Percentiles rank a stretch among this genome's conserved stretches.
Conservation (phyloP, 2,329 filamentous ascomycete genomes). For the Fusarium sp. region DNA sequence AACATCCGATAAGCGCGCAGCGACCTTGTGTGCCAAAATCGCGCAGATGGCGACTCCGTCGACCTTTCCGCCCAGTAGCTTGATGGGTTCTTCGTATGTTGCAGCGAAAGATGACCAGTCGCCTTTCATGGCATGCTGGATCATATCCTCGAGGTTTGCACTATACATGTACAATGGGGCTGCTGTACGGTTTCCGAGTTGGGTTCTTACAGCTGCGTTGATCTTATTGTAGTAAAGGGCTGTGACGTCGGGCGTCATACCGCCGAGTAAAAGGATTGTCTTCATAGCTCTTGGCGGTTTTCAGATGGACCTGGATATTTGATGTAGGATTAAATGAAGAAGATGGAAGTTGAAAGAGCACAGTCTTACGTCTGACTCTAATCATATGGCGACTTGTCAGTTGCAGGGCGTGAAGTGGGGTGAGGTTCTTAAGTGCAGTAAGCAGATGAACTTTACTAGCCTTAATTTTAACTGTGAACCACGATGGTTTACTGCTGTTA, state of each 20-base stretch:
- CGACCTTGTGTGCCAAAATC: constrained; percentile 8
- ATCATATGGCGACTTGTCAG: neutral
- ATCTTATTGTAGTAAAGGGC: constrained; percentile 4
- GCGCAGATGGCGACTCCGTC: constrained; percentile 6
- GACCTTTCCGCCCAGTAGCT: neutral
- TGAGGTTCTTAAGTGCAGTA: neutral
- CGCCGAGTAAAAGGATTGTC: constrained; percentile 1
- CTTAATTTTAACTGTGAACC: accelerated
- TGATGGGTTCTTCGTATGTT: neutral
- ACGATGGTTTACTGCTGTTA: neutral
- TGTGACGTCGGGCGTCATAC: constrained; percentile 7
- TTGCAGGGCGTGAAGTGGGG: neutral
- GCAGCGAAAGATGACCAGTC: neutral
- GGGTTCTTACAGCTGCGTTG: neutral
- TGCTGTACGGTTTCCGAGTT: neutral
- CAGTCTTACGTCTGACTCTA: neutral
- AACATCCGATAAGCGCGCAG: neutral
- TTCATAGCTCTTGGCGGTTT: neutral
- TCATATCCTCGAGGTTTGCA: constrained; percentile 13
- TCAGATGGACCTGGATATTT: accelerated
- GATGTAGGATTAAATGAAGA: too few relatives aligned
- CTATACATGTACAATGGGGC: constrained; percentile 5
- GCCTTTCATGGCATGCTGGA: neutral
- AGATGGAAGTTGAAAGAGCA: neutral
- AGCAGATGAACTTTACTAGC: neutral